Conservation (phyloP, 164 flowering plant species). For the Chimonanthus salicifolius region DNA sequence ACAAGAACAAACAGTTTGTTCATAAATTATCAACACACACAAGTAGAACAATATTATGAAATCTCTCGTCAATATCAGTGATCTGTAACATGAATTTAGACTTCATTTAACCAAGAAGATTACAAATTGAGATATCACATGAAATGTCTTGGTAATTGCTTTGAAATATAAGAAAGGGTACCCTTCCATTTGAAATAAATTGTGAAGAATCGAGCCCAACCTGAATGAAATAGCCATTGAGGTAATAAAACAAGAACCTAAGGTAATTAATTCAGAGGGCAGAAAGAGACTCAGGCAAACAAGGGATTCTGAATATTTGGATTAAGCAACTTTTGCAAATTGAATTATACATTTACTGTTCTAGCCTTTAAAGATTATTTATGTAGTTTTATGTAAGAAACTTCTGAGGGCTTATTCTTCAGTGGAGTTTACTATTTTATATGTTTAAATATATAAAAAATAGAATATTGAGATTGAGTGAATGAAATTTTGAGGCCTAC, state of each 20-base stretch:
- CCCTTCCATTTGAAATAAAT: conserved; percentile 60
- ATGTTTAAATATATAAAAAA: too few relatives aligned
- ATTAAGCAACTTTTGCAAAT: too few relatives aligned
- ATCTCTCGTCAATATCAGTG: conserved; percentile 68
- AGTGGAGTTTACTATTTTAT: too few relatives aligned
- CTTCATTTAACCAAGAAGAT: conserved; percentile 68
- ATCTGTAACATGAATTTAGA: conserved; percentile 76
- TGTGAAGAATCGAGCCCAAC: conserved; percentile 34
- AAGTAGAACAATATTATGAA: conserved; percentile 82
- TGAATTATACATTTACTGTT: too few relatives aligned
- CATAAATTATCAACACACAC: conserved; percentile 21
- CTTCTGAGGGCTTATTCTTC: too few relatives aligned
- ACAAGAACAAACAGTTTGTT: not conserved
- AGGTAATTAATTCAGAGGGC: not conserved
- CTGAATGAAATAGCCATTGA: conserved; percentile 30
- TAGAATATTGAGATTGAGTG: too few relatives aligned
- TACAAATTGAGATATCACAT: conserved; percentile 82
- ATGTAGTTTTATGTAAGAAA: too few relatives aligned
- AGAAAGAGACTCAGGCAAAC: not conserved
- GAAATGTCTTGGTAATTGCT: conserved; percentile 15
- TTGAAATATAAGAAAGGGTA: conserved; percentile 65
- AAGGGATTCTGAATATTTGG: not conserved
- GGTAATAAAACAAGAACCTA: not conserved
- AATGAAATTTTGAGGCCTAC: too few relatives aligned
- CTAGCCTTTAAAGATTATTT: too few relatives aligned